Percentiles rank a stretch among this genome's conserved stretches.
These are phyloP conservation scores for Phytophthora tubulina DNA, from an alignment of 352 stramenopile species.

Conservation along the genomic window DNA sequence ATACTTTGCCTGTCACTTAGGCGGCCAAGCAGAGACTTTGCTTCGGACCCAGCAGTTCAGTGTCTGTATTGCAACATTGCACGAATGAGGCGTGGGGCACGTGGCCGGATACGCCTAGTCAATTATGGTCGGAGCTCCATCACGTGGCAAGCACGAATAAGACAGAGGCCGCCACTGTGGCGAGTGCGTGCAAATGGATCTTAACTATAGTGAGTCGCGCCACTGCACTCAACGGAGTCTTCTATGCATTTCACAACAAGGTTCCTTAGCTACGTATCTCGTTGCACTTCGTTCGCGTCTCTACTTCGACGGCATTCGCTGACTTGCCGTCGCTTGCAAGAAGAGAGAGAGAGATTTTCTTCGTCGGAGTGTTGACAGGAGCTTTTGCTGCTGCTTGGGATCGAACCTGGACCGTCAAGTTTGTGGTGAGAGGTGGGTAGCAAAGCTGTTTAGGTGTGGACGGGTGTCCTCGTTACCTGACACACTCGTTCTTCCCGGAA, in stretches of 20 bases:
- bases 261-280: neutral
- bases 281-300: conserved; percentile 1
- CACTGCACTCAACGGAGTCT: conserved; percentile 24
- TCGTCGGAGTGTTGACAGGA: neutral
- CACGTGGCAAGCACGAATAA: conserved; percentile 38
- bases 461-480: conserved; percentile 11
- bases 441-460: neutral
- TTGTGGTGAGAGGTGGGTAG: conserved; percentile 31
- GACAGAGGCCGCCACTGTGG: conserved; percentile 36
- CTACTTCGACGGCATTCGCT: conserved; percentile 31
- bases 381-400: too few species aligned
- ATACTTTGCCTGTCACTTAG: conserved; percentile 26
- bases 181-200: conserved; percentile 30
- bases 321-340: conserved; percentile 31
- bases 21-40: neutral
- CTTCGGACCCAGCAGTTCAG: conserved; percentile 2
- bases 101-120: conserved; percentile 9
- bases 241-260: conserved; percentile 1
- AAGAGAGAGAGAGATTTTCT: conserved; percentile 1
- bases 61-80: conserved; percentile 1
- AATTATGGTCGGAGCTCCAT: conserved; percentile 21
- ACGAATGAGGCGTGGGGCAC: conserved; percentile 20
- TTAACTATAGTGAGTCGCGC: conserved; percentile 15
- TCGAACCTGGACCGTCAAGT: conserved; percentile 9
- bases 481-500: conserved; percentile 31